Percentiles rank a stretch among this genome's conserved stretches.
Conservation (phyloP, 352 stramenopile species). For the Phytophthora kernoviae region DNA sequence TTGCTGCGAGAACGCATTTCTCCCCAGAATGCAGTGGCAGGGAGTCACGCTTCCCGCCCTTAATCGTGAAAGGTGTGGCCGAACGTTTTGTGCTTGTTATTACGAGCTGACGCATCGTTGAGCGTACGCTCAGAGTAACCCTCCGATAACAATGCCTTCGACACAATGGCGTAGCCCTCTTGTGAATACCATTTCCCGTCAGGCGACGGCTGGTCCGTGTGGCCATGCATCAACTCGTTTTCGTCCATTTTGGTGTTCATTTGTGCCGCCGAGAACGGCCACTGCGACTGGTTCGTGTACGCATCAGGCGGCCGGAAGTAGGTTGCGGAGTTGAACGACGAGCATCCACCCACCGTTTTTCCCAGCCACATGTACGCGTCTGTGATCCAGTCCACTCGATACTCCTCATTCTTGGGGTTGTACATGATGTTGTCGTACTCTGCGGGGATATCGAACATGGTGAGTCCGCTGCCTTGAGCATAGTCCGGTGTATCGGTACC, state of each 20-base stretch:
- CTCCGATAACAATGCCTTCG: conserved; percentile 28
- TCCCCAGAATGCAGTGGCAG: conserved; percentile 52
- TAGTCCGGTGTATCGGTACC: conserved; percentile 55
- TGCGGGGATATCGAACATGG: conserved; percentile 71
- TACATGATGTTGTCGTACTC: conserved; percentile 65
- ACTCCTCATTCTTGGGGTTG: conserved; percentile 45
- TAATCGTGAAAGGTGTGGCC: conserved; percentile 60
- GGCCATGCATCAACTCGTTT: conserved; percentile 49
- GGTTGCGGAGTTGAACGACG: conserved; percentile 84
- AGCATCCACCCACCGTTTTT: conserved; percentile 83
- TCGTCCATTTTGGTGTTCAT: conserved; percentile 69
- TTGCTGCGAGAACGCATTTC: conserved; percentile 49
- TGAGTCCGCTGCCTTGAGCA: conserved; percentile 39
- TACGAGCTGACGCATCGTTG: conserved; percentile 47
- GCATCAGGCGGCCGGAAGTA: conserved; percentile 75
- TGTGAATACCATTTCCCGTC: conserved; percentile 62
- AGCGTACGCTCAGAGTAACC: conserved; percentile 44
- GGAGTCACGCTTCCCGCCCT: conserved; percentile 58
- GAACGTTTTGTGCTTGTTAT: conserved; percentile 56
- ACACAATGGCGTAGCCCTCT: conserved; percentile 56
- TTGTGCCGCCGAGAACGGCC: conserved; percentile 56
- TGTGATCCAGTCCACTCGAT: conserved; percentile 51
- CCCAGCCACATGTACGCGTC: conserved; percentile 60
- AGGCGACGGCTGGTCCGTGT: conserved; percentile 51
- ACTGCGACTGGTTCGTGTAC: conserved; percentile 49